Base-by-base conservation (phyloP, 495 filamentous ascomycete species). In the Neurospora sp. region DNA sequence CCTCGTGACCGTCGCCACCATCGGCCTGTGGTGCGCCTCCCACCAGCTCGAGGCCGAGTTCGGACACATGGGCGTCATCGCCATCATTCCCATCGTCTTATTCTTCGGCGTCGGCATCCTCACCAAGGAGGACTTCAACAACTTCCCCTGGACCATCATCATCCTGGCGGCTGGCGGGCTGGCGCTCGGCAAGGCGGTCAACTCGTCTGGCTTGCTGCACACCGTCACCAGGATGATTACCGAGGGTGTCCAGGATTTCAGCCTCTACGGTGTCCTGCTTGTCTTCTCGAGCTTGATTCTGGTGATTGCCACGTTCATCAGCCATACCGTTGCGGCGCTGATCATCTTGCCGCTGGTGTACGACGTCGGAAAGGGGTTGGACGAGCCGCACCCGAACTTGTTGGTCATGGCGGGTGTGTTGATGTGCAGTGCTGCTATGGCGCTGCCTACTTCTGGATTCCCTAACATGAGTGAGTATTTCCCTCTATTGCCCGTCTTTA, bases 71-170 rank as follows among this genome's bases (percentile, higher is more conserved):
- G 96, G 96, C 69, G 93, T 99, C 71, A 92, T 99, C 66, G 96
- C 96, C 71, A 96, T 99, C 80, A 92, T 99, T 74, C 96, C 96
- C 9, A 90, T 99, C 48, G 92, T 96, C 43, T 84, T 97, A 40
- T 99, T 99, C 87, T 99, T 98, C 78, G 96, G 96, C 71, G 93
- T 94, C 13, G 96, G 96, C 43, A 97, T 99, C 79, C 88, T 99
- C 15, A 99, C 94, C 37, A 99, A 99, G 81, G 96, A 98, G 83
- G 96, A 99, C 81, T 99, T 99, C 79, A 99, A 99, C 85, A 99
- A 99, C 79, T 99, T 99, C 83, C 91, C 98, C 39, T 99, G 96
- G 96, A 99, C 96, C 36, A 98, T 99, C 82, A 98, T 99, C 84
- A 98, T 99, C 77, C 90, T 99, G 24, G 96, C 96, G 0, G 96